A percentile compares a stretch with the other conserved stretches of the same genome.
Evolutionary conservation across 192 early-diverging fungal species (phyloP).

Genomic region (Umbelopsis sp.): DNA sequence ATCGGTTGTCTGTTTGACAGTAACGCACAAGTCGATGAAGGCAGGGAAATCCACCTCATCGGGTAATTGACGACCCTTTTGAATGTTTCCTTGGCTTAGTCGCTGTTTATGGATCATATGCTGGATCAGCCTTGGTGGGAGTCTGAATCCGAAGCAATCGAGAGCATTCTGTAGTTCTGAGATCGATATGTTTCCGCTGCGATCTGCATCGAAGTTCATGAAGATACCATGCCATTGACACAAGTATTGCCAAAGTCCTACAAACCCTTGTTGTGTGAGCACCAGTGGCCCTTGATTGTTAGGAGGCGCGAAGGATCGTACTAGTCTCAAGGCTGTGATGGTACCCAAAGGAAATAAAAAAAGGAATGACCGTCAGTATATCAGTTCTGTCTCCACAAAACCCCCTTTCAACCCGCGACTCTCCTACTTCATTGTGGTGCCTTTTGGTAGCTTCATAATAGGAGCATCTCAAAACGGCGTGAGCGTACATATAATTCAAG

Average conservation of each 20-base stretch:
- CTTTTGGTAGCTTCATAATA: too few relatives aligned
- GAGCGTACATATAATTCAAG: too few relatives aligned
- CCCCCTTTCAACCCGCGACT: too few relatives aligned
- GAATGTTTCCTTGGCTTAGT: conserved; percentile 4
- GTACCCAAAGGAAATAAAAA: not conserved
- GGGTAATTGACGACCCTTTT: not conserved
- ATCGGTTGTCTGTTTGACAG: not conserved
- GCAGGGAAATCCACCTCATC: conserved; percentile 10
- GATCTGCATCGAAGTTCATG: conserved; percentile 5
- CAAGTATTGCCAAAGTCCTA: conserved; percentile 1
- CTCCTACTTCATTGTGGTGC: too few relatives aligned
- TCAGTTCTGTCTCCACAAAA: too few relatives aligned
- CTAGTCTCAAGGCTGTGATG: not conserved
- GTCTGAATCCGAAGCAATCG: not conserved
- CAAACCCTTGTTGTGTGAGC: not conserved
- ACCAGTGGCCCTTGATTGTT: not conserved
- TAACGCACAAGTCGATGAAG: conserved; percentile 4
- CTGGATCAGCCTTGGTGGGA: not conserved
- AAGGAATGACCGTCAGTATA: not conserved
- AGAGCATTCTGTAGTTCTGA: conserved; percentile 13
- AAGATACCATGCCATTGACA: conserved; percentile 3
- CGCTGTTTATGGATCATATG: conserved; percentile 11
- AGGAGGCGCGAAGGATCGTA: conserved; percentile 5
- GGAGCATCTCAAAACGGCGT: too few relatives aligned
- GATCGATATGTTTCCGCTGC: not conserved